Evolutionary conservation across 768 basidiomycete genomes (phyloP).

Genomic region (Pleurotus djamor): DNA sequence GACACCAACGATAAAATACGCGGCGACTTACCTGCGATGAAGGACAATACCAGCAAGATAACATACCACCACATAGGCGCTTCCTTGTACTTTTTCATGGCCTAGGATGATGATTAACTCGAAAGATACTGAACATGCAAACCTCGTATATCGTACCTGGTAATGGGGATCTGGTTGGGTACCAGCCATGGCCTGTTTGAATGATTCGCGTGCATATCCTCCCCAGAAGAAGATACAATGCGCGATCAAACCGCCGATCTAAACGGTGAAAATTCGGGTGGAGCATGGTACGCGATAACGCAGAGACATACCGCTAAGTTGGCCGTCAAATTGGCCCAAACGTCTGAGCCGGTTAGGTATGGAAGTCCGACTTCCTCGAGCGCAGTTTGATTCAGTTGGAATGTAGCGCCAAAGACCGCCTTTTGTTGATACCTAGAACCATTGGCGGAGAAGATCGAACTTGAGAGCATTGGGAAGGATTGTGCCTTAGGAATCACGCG

Average conservation of each 20-base stretch:
- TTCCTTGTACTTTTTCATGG: slow-evolving; percentile 60
- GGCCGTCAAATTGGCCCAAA: slow-evolving; percentile 44
- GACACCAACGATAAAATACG: not conserved
- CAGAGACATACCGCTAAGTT: slow-evolving; percentile 42
- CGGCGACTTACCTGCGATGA: slow-evolving; percentile 46
- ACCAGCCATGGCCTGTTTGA: slow-evolving; percentile 42
- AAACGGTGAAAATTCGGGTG: not conserved
- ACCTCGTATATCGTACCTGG: slow-evolving; percentile 24
- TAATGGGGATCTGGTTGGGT: slow-evolving; percentile 58
- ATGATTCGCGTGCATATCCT: slow-evolving; percentile 42
- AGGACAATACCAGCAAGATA: slow-evolving; percentile 43
- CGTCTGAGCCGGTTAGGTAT: slow-evolving; percentile 48
- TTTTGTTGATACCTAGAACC: slow-evolving; percentile 54
- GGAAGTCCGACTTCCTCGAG: slow-evolving; percentile 48
- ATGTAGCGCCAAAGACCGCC: slow-evolving; percentile 49
- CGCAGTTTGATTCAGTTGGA: slow-evolving; percentile 53
- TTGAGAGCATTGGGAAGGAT: slow-evolving; percentile 58
- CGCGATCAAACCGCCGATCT: slow-evolving; percentile 61
- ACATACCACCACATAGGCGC: slow-evolving; percentile 63
- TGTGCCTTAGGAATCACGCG: too few species aligned
- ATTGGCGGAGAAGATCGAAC: slow-evolving; percentile 52
- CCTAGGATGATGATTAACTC: slow-evolving; percentile 17
- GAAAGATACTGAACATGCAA: not conserved
- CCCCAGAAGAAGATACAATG: slow-evolving; percentile 61
- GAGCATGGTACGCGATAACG: not conserved